Conservation (phyloP, 2,329 filamentous ascomycete species). For the Xylaria sp. region DNA sequence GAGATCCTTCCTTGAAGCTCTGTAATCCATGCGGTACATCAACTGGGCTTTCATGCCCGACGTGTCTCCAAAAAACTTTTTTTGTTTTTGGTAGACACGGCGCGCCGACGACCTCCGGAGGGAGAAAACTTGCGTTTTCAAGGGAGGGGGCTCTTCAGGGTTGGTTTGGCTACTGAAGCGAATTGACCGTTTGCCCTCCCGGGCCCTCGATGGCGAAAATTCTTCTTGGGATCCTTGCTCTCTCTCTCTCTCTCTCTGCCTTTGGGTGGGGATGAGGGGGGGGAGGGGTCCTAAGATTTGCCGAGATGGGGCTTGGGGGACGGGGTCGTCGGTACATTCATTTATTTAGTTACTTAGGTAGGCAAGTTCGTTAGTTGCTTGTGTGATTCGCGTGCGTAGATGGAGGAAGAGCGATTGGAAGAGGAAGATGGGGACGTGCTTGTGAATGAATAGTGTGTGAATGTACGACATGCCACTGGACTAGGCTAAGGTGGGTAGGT, state of each 20-base stretch:
- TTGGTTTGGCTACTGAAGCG: conserved; percentile 38
- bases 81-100: conserved; percentile 3
- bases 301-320: conserved; percentile 38
- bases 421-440: no score
- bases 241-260: conserved; percentile 46
- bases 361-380: not conserved
- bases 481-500: no score
- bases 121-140: conserved; percentile 24
- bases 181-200: conserved; percentile 51
- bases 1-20: conserved; percentile 74
- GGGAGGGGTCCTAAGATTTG: no score
- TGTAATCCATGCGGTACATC: conserved; percentile 76
- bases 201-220: conserved; percentile 32
- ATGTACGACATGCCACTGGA: no score
- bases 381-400: no score
- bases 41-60: conserved; percentile 35
- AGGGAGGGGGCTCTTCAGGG: conserved; percentile 37
- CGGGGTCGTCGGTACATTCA: conserved; percentile 48
- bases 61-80: conserved; percentile 17
- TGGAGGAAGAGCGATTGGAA: no score
- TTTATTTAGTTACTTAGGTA: not conserved
- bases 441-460: no score
- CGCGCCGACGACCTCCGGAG: conserved; percentile 36
- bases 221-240: no score
- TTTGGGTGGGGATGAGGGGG: conserved; percentile 23